Evolutionary conservation across 208 protist species (phyloP).

Genomic region (Wallacemonas sp.): DNA sequence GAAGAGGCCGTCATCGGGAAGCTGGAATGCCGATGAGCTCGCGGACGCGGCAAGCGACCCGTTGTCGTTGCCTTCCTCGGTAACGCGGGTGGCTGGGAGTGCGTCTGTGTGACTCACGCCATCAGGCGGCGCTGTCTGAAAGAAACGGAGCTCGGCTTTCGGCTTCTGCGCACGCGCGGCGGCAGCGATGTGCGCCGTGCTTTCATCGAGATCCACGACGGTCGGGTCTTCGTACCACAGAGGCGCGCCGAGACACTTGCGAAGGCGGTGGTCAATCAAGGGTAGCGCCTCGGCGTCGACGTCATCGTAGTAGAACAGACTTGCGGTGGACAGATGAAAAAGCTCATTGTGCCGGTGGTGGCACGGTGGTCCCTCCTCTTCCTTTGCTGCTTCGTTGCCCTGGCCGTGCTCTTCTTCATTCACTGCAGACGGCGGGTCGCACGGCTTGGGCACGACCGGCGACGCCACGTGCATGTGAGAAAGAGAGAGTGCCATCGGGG

Average conservation of each 20-base stretch:
- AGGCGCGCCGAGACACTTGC: conserved; percentile 10
- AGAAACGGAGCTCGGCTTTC: not conserved
- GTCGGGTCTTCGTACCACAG: conserved; percentile 12
- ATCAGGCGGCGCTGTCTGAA: not conserved
- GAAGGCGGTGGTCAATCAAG: conserved; percentile 14
- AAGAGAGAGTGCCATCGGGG: not conserved
- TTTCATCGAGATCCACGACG: conserved; percentile 9
- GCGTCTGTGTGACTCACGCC: no score
- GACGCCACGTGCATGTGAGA: no score
- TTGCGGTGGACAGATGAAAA: conserved; percentile 37
- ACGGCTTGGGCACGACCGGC: no score
- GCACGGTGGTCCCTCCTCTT: no score
- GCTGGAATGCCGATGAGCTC: not conserved
- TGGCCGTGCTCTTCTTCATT: not conserved
- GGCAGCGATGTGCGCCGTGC: not conserved
- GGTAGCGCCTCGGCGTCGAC: conserved; percentile 34
- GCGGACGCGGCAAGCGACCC: not conserved
- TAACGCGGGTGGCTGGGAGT: not conserved
- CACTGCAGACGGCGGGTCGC: no score
- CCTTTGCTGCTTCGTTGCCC: no score
- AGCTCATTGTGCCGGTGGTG: no score
- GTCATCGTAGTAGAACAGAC: conserved; percentile 49
- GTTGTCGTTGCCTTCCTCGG: not conserved
- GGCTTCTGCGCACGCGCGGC: not conserved
- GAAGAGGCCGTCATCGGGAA: conserved; percentile 7